Evolutionary conservation across 2,329 filamentous ascomycete species (phyloP).

Genomic region (Trichophyton equinum): DNA sequence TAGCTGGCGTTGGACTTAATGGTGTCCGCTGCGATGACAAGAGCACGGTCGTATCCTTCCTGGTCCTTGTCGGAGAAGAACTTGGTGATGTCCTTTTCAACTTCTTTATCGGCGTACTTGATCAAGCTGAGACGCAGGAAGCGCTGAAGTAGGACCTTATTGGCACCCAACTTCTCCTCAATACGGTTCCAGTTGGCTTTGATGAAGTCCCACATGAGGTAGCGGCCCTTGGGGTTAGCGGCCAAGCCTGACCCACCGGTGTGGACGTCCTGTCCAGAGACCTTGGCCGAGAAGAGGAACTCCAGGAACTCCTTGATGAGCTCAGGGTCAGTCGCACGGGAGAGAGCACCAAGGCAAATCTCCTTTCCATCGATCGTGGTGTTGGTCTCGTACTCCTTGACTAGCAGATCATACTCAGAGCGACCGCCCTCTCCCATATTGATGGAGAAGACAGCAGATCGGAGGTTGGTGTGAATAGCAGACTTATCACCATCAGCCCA

Average conservation of each 20-base stretch:
- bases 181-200: slow-evolving; percentile 70
- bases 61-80: slow-evolving; percentile 88
- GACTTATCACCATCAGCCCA: slow-evolving; percentile 53
- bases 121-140: slow-evolving; percentile 68
- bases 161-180: slow-evolving; percentile 57
- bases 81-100: slow-evolving; percentile 60
- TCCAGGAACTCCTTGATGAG: slow-evolving; percentile 56
- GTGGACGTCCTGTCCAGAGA: slow-evolving; percentile 79
- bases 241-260: slow-evolving; percentile 62
- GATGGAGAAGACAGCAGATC: slow-evolving; percentile 66
- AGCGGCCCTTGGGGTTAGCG: slow-evolving; percentile 59
- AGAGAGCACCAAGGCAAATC: slow-evolving; percentile 64
- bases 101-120: slow-evolving; percentile 60
- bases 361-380: slow-evolving; percentile 85
- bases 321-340: slow-evolving; percentile 55
- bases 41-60: slow-evolving; percentile 69
- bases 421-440: slow-evolving; percentile 60
- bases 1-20: slow-evolving; percentile 76
- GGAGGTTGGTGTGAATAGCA: slow-evolving; percentile 69
- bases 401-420: slow-evolving; percentile 59
- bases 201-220: slow-evolving; percentile 71
- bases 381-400: slow-evolving; percentile 72
- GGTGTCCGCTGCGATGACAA: slow-evolving; percentile 75
- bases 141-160: slow-evolving; percentile 79
- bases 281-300: slow-evolving; percentile 71